Base-by-base conservation (phyloP, 139 green algal species). In the Haematococcus sp. region DNA sequence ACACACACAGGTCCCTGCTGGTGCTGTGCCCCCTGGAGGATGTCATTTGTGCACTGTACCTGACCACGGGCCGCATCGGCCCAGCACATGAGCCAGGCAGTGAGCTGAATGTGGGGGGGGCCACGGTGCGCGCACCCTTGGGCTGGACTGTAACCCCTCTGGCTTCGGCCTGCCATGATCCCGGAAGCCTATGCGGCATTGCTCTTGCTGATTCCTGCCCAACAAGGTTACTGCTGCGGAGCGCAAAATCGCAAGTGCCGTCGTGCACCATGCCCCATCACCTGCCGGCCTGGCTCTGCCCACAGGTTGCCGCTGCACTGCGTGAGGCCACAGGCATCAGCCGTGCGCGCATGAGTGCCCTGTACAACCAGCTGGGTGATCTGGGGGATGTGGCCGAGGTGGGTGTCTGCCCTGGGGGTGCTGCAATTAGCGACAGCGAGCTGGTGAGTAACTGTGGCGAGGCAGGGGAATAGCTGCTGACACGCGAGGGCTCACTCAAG, bases 341-440 rank as follows among this genome's bases (percentile, higher is more conserved):
- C 19, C 46, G 71, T 15, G 65, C 51, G 13, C 83, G 79, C 23
- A 74, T 97, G 73, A 80, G 46, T 66, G 67, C 27, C 11, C 23
- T 98, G 81, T 95, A 97, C 75, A 76, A 65, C 2, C 15, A 83
- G 30, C 35, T 88, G 9, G 93, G 93, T 0, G 93, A 98, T 65
- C 63, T 97, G 34, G 93, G 93, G 0, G 92, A 97, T 74, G 89
- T 95, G 31, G 91, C 90, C 0, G 67, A 86, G 76, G 78, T 85
- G 76, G 0, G 76, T 2, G 9, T 5, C 2, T n/a, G 35, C 25
- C n/a, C n/a, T n/a, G n/a, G n/a, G n/a, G n/a, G n/a, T 9, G 4
- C 32, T 40, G 16, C 7, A 46, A 43, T 59, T 60, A 20, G 27
- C 30, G 40, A 4, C 19, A 49, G 23, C 17, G n/a, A n/a, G n/a